phyloP scores from a whole-genome alignment of 306 rosid species.

The Citrullus mucosospermus region DNA sequence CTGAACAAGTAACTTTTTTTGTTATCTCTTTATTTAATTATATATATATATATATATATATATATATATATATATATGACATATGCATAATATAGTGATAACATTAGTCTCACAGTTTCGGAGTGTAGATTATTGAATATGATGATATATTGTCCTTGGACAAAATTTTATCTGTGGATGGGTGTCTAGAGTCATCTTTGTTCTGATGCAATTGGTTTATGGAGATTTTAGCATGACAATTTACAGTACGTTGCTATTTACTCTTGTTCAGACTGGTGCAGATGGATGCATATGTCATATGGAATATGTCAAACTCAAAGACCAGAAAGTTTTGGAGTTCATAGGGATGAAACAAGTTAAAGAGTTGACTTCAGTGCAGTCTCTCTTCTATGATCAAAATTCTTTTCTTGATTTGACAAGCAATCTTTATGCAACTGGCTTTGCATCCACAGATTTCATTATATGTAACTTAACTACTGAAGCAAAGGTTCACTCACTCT shows the following conservation, averaged over 20 bases:
- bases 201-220: neutral
- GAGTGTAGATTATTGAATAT: neutral
- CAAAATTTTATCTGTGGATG: neutral
- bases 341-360: slow-evolving; percentile 91
- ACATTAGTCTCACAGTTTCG: neutral
- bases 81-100: too few relatives aligned
- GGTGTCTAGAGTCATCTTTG: neutral
- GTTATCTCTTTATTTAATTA: too few relatives aligned
- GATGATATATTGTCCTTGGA: neutral
- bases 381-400: slow-evolving; percentile 31
- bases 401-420: slow-evolving; percentile 22
- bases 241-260: neutral
- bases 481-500: slow-evolving; percentile 47
- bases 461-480: slow-evolving; percentile 73
- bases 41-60: too few relatives aligned
- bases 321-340: slow-evolving; percentile 54
- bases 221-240: neutral
- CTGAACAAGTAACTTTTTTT: too few relatives aligned
- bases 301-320: slow-evolving; percentile 44
- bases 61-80: too few relatives aligned
- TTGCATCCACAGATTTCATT: slow-evolving; percentile 76
- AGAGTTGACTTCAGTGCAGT: slow-evolving; percentile 65
- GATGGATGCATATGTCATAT: slow-evolving; percentile 89
- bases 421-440: slow-evolving; percentile 67
- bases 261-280: slow-evolving; percentile 73